A percentile compares a stretch with the other conserved stretches of the same genome.
Evolutionary conservation across 768 basidiomycete species (phyloP).

Genomic region (Amanita polypyramis): DNA sequence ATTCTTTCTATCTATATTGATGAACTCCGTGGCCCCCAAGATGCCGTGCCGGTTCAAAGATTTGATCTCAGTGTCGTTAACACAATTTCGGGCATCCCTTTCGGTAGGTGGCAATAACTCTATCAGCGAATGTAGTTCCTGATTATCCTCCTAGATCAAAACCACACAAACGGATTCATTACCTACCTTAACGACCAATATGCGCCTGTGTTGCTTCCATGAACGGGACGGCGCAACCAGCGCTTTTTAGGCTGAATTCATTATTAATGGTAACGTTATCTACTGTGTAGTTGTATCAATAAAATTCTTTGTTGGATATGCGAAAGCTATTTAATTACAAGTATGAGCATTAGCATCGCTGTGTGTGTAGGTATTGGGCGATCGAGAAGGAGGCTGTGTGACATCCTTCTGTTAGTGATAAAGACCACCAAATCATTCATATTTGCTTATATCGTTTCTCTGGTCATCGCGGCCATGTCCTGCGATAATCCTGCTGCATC

Average conservation of each 20-base stretch:
- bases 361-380: too few relatives aligned
- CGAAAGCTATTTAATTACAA: background rate
- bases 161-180: constrained; percentile 1
- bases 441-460: background rate
- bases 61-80: constrained; percentile 22
- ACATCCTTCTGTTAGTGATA: too few relatives aligned
- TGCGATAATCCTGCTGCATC: background rate
- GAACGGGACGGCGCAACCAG: background rate
- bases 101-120: constrained; percentile 18
- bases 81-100: constrained; percentile 20
- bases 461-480: background rate
- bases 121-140: background rate
- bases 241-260: background rate
- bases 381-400: too few relatives aligned
- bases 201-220: background rate
- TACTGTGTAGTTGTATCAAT: background rate
- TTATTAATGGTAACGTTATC: background rate
- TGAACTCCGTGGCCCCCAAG: constrained; percentile 17
- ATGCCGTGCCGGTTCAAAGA: constrained; percentile 16
- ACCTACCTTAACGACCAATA: background rate
- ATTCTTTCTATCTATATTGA: constrained; percentile 18
- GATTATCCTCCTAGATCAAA: background rate
- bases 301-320: too few relatives aligned
- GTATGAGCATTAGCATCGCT: too few relatives aligned
- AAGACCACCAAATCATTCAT: too few relatives aligned